A percentile compares a stretch with the other conserved stretches of the same genome.
These are phyloP conservation scores for Barnettozyma pratensis DNA, from an alignment of 805 yeast species.

Conservation along the genomic window DNA sequence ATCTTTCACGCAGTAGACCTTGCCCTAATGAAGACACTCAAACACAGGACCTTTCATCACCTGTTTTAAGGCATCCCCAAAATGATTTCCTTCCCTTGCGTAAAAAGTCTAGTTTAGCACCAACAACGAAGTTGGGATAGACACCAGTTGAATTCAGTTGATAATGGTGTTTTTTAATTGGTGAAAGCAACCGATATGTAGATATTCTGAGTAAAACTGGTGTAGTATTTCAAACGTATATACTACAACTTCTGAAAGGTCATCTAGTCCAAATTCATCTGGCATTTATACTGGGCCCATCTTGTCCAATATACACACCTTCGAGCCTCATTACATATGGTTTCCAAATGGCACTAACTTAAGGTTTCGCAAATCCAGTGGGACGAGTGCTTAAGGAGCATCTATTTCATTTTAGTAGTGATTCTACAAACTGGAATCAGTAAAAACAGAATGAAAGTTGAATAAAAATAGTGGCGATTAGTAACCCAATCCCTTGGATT, in stretches of 20 bases:
- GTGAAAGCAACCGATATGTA: background rate
- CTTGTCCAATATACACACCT: too few species aligned
- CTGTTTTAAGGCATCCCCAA: background rate
- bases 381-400: too few species aligned
- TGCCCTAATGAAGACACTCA: background rate
- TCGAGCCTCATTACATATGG: too few species aligned
- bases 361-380: too few species aligned
- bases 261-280: too few species aligned
- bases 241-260: too few species aligned
- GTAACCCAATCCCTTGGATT: slow-evolving; percentile 12
- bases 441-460: too few species aligned
- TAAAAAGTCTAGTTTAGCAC: background rate
- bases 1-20: background rate
- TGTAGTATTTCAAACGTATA: background rate
- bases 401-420: too few species aligned
- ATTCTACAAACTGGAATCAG: too few species aligned
- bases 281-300: too few species aligned
- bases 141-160: background rate
- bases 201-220: background rate
- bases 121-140: background rate
- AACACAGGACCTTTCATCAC: background rate
- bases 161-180: background rate
- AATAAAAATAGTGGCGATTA: too few species aligned
- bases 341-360: too few species aligned
- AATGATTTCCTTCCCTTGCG: background rate